These are phyloP conservation scores for Diaporthe amygdali DNA, from an alignment of 2,329 filamentous ascomycete species.

Conservation along the genomic window DNA sequence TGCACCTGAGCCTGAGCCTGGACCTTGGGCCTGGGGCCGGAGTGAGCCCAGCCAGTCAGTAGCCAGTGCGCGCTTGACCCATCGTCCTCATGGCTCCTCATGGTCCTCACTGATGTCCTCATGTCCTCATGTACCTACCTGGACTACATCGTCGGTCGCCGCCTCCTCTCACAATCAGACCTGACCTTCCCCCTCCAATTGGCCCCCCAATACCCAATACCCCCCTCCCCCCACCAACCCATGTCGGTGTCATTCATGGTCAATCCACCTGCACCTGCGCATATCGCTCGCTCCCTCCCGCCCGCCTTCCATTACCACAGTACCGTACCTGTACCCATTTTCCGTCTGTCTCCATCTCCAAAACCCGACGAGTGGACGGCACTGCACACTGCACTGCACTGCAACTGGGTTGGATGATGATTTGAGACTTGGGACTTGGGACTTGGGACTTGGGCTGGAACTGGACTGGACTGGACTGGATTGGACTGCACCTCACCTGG, in stretches of 20 bases:
- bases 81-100: no score
- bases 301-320: no score
- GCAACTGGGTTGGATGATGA: neutral
- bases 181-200: neutral
- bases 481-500: neutral
- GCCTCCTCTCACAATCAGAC: no score
- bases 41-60: neutral
- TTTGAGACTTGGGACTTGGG: neutral
- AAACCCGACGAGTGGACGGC: neutral
- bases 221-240: neutral
- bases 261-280: neutral
- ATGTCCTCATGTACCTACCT: no score
- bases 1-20: neutral
- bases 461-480: neutral
- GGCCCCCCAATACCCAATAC: no score
- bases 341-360: neutral
- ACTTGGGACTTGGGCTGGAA: neutral
- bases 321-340: no score
- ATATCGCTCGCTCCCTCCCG: neutral
- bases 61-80: neutral
- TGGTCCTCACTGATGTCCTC: no score
- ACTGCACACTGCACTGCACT: neutral
- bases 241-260: neutral
- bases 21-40: neutral
- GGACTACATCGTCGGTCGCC: no score